phyloP scores from a whole-genome alignment of 495 filamentous ascomycete genomes.

The Poronia punctata region DNA sequence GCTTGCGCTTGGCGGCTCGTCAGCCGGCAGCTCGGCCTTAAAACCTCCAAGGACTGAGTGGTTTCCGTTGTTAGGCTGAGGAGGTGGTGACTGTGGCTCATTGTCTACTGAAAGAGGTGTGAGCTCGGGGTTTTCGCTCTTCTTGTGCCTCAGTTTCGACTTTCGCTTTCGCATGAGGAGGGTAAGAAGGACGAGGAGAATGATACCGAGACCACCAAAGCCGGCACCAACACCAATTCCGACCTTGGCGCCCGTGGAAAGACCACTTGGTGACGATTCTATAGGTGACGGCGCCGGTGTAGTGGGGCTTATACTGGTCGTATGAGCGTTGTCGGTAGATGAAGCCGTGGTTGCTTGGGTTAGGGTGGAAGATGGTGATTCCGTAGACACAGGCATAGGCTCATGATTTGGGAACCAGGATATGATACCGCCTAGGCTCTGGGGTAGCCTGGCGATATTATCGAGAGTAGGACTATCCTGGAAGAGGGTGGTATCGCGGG shows the following conservation, averaged over 20 bases:
- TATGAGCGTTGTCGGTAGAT: neutral
- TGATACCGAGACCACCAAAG: neutral
- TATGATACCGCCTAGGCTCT: slow-evolving; percentile 16
- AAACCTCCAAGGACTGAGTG: neutral
- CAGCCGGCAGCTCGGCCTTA: slow-evolving; percentile 10
- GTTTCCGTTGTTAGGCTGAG: neutral
- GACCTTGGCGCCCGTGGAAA: slow-evolving; percentile 14
- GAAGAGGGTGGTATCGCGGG: slow-evolving; percentile 16
- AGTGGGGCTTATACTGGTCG: neutral
- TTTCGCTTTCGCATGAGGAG: neutral
- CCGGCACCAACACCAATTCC: slow-evolving; percentile 16
- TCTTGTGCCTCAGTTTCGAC: neutral
- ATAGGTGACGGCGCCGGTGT: neutral
- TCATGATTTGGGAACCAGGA: slow-evolving; percentile 18
- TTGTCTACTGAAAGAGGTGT: neutral
- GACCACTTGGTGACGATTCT: neutral
- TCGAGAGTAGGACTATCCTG: slow-evolving; percentile 12
- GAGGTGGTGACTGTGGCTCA: neutral
- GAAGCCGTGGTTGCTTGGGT: neutral
- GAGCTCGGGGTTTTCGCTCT: neutral
- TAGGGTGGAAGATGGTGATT: neutral
- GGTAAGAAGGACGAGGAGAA: neutral
- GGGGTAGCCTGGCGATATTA: slow-evolving; percentile 20
- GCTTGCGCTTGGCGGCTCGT: neutral
- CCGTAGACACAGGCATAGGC: slow-evolving; percentile 5